Conservation (phyloP, 2,329 filamentous ascomycete genomes). For the Lachnellula suecica region DNA sequence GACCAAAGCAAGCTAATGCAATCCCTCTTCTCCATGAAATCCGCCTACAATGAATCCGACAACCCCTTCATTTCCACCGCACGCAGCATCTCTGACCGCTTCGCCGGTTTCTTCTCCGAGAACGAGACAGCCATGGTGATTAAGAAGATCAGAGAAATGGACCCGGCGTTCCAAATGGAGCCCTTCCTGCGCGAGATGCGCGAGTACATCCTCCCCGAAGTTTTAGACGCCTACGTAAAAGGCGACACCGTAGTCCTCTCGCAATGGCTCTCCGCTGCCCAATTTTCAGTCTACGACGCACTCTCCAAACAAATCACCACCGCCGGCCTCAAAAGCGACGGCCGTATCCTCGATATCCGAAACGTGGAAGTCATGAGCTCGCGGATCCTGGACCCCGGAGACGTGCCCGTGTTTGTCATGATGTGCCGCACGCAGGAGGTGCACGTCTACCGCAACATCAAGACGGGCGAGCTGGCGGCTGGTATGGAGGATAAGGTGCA, state of each 20-base stretch:
- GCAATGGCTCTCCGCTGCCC: conserved; percentile 92
- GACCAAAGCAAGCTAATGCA: conserved; percentile 89
- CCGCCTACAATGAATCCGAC: conserved; percentile 91
- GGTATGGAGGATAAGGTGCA: conserved; percentile 99
- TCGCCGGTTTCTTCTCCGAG: conserved; percentile 96
- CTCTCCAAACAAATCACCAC: conserved; percentile 94
- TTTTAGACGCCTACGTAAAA: conserved; percentile 97
- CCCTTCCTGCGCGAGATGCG: conserved; percentile 93
- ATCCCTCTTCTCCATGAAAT: conserved; percentile 81
- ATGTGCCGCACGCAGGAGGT: conserved; percentile 97
- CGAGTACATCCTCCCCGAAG: conserved; percentile 96
- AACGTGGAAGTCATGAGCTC: conserved; percentile 86
- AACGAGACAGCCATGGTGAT: conserved; percentile 98
- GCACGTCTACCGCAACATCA: conserved; percentile 92
- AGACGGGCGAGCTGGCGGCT: conserved; percentile 84
- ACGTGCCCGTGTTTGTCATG: conserved; percentile 94
- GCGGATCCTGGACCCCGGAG: conserved; percentile 78
- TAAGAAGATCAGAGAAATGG: conserved; percentile 96
- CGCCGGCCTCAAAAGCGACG: conserved; percentile 90
- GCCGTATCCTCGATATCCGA: conserved; percentile 91
- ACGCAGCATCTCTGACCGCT: conserved; percentile 87
- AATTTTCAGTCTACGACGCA: conserved; percentile 96
- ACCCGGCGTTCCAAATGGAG: conserved; percentile 91
- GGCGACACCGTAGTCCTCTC: conserved; percentile 88
- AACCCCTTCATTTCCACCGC: conserved; percentile 90